Evolutionary conservation across 2,329 filamentous ascomycete genomes (phyloP).

Genomic region (Fusarium pseudograminearum): DNA sequence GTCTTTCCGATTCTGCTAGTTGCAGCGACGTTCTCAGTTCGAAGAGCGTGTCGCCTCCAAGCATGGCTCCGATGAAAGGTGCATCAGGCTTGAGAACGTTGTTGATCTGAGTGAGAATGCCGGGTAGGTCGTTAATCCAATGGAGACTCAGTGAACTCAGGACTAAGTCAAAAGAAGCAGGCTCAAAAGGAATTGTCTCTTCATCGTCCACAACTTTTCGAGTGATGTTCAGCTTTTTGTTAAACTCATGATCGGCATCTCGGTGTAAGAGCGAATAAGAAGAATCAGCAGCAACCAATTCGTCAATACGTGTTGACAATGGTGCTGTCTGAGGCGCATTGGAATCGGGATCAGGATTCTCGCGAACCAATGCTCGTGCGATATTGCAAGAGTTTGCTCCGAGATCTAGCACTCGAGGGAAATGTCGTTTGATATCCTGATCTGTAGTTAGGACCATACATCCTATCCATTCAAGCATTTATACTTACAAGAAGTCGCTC

Average conservation of each 20-base stretch:
- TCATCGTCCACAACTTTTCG: slow-evolving; percentile 80
- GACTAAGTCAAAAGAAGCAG: slow-evolving; percentile 87
- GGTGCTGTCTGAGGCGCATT: slow-evolving; percentile 71
- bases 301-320: slow-evolving; percentile 76
- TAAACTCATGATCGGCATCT: slow-evolving; percentile 80
- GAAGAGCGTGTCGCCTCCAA: slow-evolving; percentile 92
- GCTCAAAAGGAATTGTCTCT: slow-evolving; percentile 79
- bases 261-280: slow-evolving; percentile 83
- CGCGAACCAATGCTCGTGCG: slow-evolving; percentile 80
- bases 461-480: not conserved
- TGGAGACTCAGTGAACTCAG: slow-evolving; percentile 91
- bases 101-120: slow-evolving; percentile 86
- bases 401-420: slow-evolving; percentile 87
- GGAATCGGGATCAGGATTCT: slow-evolving; percentile 73
- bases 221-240: slow-evolving; percentile 76
- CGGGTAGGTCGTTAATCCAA: slow-evolving; percentile 97
- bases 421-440: slow-evolving; percentile 91
- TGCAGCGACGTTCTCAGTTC: slow-evolving; percentile 94
- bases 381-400: slow-evolving; percentile 97
- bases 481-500: slow-evolving; percentile 80
- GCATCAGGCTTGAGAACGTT: slow-evolving; percentile 87
- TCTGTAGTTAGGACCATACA: slow-evolving; percentile 28
- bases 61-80: slow-evolving; percentile 95
- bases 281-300: slow-evolving; percentile 84
- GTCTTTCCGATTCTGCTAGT: slow-evolving; percentile 88